phyloP scores from a whole-genome alignment of 441 rosid species.

The Adansonia madagascariensis region DNA sequence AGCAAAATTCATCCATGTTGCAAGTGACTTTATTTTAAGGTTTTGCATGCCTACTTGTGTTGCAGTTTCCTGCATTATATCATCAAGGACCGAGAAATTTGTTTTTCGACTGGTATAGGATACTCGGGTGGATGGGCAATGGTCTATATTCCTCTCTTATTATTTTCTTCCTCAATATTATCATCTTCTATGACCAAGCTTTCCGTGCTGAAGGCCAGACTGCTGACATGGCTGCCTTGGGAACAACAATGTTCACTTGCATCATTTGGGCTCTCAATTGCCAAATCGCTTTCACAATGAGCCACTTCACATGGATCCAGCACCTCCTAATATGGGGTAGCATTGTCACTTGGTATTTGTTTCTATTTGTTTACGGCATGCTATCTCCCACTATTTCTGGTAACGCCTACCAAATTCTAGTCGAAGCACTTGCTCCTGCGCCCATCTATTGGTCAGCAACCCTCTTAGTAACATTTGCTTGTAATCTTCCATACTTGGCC shows the following conservation, averaged over 20 bases:
- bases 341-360: constrained; percentile 77
- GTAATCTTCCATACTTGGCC: constrained; percentile 73
- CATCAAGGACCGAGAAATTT: constrained; percentile 94
- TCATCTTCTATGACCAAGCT: constrained; percentile 72
- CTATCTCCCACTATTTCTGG: constrained; percentile 69
- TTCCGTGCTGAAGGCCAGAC: constrained; percentile 84
- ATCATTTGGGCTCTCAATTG: constrained; percentile 89
- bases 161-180: constrained; percentile 75
- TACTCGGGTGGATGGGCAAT: constrained; percentile 96
- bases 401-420: constrained; percentile 68
- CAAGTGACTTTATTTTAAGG: constrained; percentile 13
- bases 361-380: constrained; percentile 85
- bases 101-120: constrained; percentile 92
- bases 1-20: neutral
- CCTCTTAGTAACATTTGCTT: constrained; percentile 67
- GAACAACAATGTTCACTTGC: constrained; percentile 96
- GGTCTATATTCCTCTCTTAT: constrained; percentile 79
- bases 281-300: constrained; percentile 92
- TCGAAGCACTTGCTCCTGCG: constrained; percentile 90
- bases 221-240: constrained; percentile 86
- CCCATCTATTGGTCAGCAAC: constrained; percentile 80
- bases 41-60: constrained; percentile 23
- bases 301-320: constrained; percentile 99
- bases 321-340: constrained; percentile 95
- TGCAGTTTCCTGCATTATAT: constrained; percentile 94